Conservation (phyloP, 2,329 filamentous ascomycete genomes). For the Emydomyces testavorans region DNA sequence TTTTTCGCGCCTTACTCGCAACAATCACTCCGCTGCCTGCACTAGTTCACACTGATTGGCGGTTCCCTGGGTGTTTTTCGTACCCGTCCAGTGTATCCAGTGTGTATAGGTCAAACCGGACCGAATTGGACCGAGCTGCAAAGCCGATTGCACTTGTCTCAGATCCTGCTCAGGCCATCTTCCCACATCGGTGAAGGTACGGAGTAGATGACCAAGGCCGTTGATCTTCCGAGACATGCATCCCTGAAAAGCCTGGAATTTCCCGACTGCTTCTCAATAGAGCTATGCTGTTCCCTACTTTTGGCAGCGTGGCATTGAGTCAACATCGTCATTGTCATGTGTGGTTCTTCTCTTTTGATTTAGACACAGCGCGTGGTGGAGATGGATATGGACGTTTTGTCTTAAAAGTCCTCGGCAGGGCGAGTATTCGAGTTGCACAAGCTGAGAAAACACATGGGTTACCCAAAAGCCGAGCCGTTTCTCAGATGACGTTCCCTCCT, state of each 20-base stretch:
- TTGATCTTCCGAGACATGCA: conserved; percentile 6
- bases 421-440: not conserved
- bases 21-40: too few relatives aligned
- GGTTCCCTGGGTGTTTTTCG: too few relatives aligned
- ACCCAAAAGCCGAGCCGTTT: not conserved
- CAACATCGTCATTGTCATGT: not conserved
- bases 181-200: not conserved
- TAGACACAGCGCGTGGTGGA: not conserved
- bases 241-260: not conserved
- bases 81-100: too few relatives aligned
- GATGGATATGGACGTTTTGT: not conserved
- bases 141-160: conserved; percentile 8
- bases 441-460: conserved; percentile 4
- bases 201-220: not conserved
- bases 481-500: not conserved
- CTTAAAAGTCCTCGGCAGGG: too few relatives aligned
- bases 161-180: not conserved
- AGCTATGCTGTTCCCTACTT: not conserved
- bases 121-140: not conserved
- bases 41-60: too few relatives aligned
- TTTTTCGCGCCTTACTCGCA: too few relatives aligned
- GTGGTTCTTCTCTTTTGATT: not conserved
- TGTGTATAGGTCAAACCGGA: too few relatives aligned
- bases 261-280: not conserved
- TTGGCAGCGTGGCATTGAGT: conserved; percentile 1